Evolutionary conservation across 768 basidiomycete genomes (phyloP), one percentile per base, ranked within the genome.

Genomic region (Russula sp.): DNA sequence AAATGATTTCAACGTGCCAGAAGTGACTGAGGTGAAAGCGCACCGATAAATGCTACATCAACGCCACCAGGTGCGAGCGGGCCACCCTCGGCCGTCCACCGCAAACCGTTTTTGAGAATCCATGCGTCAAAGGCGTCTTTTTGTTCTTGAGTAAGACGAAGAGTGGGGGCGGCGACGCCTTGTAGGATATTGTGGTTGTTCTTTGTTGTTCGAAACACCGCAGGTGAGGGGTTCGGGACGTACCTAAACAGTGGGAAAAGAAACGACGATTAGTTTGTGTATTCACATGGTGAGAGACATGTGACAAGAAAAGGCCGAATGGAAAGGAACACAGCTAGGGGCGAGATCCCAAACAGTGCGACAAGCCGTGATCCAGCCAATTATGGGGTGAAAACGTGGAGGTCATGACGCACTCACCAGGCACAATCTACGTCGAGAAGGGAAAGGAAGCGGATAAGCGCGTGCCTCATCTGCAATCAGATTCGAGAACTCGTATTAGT

Each of bases 131-230:
- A 92, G 61, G 80, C 83, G 62, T 85, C 85, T 77, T 93, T 91
- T 57, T 88, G 86, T 61, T 87, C 85, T 67, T 88, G 81, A 0
- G 85, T 88, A 51, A 97, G 83, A 64, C 90, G 88, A 56, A 92
- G 81, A 64, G 84, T 84, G 10, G 89, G 86, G 14, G 85, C 76
- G 2, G 94, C 89, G 57, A 97, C 94, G 66, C 94, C 94, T 84
- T 97, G 94, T 26, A 96, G 80, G 73, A 92, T 92, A 77, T 93
- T 93, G 83, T 93, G 91, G 79, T 92, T 92, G 90, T 92, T 92
- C 81, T 91, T 91, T 68, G 93, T 95, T 65, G 90, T 93, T 67
- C 93, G 86, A 83, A 95, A 96, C 44, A 96, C 90, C 67, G 83
- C 84, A 1, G 94, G 93, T 52, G 92, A 87, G 26, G 90, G 89